Evolutionary conservation across 139 green algal species (phyloP), one percentile per base, ranked within the genome.

Genomic region (Chlorella sp.): DNA sequence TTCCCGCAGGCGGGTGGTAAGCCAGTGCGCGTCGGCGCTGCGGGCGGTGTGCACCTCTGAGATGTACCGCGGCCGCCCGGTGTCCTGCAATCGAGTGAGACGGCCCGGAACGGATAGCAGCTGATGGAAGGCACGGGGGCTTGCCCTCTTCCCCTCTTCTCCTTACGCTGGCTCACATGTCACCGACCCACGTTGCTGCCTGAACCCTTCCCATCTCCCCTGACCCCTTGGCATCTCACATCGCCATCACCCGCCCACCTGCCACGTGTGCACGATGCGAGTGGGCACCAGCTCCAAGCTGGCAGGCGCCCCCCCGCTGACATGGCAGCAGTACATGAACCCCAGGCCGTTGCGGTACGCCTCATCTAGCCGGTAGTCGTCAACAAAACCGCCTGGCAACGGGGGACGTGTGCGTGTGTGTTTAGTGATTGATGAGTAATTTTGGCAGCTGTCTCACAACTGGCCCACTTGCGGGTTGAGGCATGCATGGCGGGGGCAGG

Each of bases 301-400:
- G 16, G 28, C 60, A 21, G 86, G 71, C 12, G 34, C 21, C 26
- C 79, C 78, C 1, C n/a, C 71, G 30, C 18, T 26, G 36, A 90
- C 30, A 36, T 90, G 71, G 60, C 71, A 81, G 64, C 66, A 61
- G 66, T 86, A 94, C 32, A 95, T 19, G 84, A 93, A 97, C 12
- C 92, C 77, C 30, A 96, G 79, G 81, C 97, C 92, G 81, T 97
- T 96, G 37, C 94, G 86, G 77, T 91, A 97, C n/a, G 86, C 48
- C 24, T 92, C 89, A 40, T 97, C 94, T 30, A 95, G 83, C 36
- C 82, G 64, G 68, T 96, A 96, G 57, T 96, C 94, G 64, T 96
- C 95, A 24, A 96, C 87, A 61, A 96, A 97, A 48, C 91, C 90
- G 40, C 93, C 93, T 85, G 79, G 48, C 7, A 57, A 57, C 7